Percentiles rank a stretch among this genome's conserved stretches.
Conservation (phyloP, 371 early-diverging fungal genomes). For the Mucor sp. region DNA sequence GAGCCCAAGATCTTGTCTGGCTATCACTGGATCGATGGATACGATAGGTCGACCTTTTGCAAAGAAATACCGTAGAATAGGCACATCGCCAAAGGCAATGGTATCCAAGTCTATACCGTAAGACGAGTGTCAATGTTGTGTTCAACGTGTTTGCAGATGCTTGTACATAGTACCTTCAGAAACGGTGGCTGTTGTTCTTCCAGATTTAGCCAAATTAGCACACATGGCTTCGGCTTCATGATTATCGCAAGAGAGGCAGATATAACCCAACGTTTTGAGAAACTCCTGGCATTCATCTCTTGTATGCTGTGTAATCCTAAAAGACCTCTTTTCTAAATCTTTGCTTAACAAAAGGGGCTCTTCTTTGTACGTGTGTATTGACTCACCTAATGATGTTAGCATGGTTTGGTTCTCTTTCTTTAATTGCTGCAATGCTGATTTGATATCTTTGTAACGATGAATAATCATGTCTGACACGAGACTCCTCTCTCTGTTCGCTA, state of each 20-base stretch:
- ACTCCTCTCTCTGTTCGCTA: constrained; percentile 28
- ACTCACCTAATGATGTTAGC: constrained; percentile 31
- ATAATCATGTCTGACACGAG: constrained; percentile 20
- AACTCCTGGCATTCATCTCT: constrained; percentile 54
- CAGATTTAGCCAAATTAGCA: constrained; percentile 51
- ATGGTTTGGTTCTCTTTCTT: constrained; percentile 29
- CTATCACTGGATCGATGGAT: constrained; percentile 58
- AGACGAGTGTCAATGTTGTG: neutral
- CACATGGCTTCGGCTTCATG: constrained; percentile 77
- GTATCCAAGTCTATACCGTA: constrained; percentile 52
- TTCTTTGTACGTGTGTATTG: neutral
- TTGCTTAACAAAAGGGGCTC: neutral
- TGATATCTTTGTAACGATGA: constrained; percentile 8
- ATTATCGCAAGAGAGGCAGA: constrained; percentile 44
- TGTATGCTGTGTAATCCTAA: constrained; percentile 52
- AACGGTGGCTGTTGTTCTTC: constrained; percentile 58
- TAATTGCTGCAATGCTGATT: constrained; percentile 20
- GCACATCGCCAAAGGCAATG: constrained; percentile 59
- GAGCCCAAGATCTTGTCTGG: constrained; percentile 53
- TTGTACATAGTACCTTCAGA: constrained; percentile 67
- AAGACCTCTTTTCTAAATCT: constrained; percentile 53
- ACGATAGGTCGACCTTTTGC: constrained; percentile 40
- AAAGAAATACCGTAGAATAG: constrained; percentile 56
- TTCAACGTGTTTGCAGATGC: neutral
- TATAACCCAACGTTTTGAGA: constrained; percentile 53